A percentile compares a stretch with the other conserved stretches of the same genome.
These are phyloP conservation scores for Tylopilus plumbeoviolaceoides DNA, from an alignment of 768 basidiomycete genomes.

Conservation along the genomic window DNA sequence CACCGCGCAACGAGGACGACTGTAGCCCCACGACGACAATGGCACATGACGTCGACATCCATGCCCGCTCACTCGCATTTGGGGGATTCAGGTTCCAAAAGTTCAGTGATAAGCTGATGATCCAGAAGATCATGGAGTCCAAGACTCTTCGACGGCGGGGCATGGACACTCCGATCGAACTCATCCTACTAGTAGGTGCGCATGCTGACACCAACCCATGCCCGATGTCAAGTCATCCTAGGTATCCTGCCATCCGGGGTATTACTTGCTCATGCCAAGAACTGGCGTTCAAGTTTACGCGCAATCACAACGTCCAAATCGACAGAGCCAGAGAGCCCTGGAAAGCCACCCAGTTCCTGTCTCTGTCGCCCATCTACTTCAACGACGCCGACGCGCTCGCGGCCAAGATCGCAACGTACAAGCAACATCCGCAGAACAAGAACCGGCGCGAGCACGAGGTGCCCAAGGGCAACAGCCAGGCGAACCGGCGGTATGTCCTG, in stretches of 20 bases:
- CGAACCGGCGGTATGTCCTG: slow-evolving; percentile 35
- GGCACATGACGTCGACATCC: too few species aligned
- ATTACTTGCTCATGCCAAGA: slow-evolving; percentile 38
- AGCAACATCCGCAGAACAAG: slow-evolving; percentile 35
- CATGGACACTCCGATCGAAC: slow-evolving; percentile 32
- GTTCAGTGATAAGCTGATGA: too few species aligned
- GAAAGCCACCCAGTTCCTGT: slow-evolving; percentile 33
- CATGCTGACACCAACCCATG: background rate
- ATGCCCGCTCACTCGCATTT: too few species aligned
- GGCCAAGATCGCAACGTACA: slow-evolving; percentile 38
- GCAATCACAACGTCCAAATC: slow-evolving; percentile 23
- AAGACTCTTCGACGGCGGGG: slow-evolving; percentile 29
- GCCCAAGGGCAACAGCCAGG: too few species aligned
- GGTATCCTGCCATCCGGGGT: slow-evolving; percentile 43
- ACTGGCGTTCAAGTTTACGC: slow-evolving; percentile 7
- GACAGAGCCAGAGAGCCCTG: background rate
- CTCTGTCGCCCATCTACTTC: slow-evolving; percentile 48
- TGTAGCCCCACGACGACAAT: too few species aligned
- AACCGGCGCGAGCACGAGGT: slow-evolving; percentile 18
- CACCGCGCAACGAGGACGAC: too few species aligned
- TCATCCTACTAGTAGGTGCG: slow-evolving; percentile 45
- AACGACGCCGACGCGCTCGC: slow-evolving; percentile 27
- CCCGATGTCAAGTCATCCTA: slow-evolving; percentile 13
- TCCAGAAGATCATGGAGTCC: too few species aligned
- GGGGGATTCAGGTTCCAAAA: too few species aligned